Evolutionary conservation across 345 rosid genomes (phyloP).

Genomic region (Salix suchowensis): DNA sequence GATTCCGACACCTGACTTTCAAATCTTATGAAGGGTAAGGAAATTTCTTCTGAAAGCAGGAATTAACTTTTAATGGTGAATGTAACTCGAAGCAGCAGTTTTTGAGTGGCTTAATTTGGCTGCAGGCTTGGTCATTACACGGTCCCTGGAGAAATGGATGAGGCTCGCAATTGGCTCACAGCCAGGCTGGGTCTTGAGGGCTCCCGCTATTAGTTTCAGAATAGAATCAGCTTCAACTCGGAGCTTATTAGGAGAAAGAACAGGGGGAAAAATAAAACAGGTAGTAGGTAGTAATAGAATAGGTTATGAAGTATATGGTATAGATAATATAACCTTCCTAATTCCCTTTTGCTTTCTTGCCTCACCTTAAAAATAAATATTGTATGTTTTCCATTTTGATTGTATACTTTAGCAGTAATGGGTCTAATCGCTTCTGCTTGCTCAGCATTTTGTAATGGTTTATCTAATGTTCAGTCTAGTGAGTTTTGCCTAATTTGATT

Average conservation of each 20-base stretch:
- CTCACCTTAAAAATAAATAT: slow-evolving; percentile 26
- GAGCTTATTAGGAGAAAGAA: slow-evolving; percentile 21
- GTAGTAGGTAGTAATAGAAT: slow-evolving; percentile 11
- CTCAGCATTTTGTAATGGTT: slow-evolving; percentile 11
- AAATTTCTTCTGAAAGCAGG: background rate
- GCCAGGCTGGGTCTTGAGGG: slow-evolving; percentile 74
- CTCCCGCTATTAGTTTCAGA: slow-evolving; percentile 24
- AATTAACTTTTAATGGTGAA: background rate
- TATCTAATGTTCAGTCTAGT: background rate
- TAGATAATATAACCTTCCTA: slow-evolving; percentile 27
- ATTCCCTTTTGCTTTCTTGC: slow-evolving; percentile 21
- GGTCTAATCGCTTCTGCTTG: slow-evolving; percentile 10
- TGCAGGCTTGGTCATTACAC: slow-evolving; percentile 90
- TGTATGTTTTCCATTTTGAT: slow-evolving; percentile 11
- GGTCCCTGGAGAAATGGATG: slow-evolving; percentile 79
- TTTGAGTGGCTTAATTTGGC: slow-evolving; percentile 7
- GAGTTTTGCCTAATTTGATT: background rate
- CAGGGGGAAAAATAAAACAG: background rate
- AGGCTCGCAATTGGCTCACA: slow-evolving; percentile 69
- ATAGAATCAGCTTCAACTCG: slow-evolving; percentile 6
- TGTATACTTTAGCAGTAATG: slow-evolving; percentile 6
- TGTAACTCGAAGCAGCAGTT: background rate
- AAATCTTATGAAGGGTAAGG: slow-evolving; percentile 69
- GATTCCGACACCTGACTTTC: slow-evolving; percentile 64
- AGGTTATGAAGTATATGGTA: slow-evolving; percentile 33